Base-by-base conservation (phyloP, 2,329 filamentous ascomycete species). In the Coniochaeta ligniaria region DNA sequence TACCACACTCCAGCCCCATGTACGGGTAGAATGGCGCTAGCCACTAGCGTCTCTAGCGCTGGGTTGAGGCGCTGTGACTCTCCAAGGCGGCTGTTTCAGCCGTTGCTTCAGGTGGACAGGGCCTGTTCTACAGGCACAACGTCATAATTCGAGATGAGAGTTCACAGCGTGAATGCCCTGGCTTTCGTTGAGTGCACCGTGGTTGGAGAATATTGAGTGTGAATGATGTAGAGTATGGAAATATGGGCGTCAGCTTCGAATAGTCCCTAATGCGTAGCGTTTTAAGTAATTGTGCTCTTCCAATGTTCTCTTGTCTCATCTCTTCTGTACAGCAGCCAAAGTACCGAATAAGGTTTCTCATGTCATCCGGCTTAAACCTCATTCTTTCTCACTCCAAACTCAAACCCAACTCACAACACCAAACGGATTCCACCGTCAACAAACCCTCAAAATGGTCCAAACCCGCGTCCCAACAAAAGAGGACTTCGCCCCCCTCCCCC, bases 391-490 rank as follows among this genome's bases (percentile, higher is more conserved):
- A 24, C 22, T 17, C 24, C 20, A 24, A 22, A 22, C 16, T 47
- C 8, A 3, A 12, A 17, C 43, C 11, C 43, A 22, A 14, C 47
- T 52, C 14, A 4, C 2, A 14, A 22, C 22, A 4, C 16, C 26
- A 52, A 17, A 31, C 24, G 17, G 1, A 52, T 12, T 24, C 20
- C 20, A 22, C 4, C n/a, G 2, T 11, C n/a, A 24, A 47, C 3
- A 24, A 24, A 47, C 47, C 36, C 24, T 20, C 38, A 62, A 59
- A 22, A 82, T 76, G 74, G 73, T 79, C 33, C 77, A 79, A 6
- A 72, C 71, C 3, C 76, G 80, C 45, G 77, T 84, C 63, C 83
- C 82, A 7, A 78, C 77, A 24, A 70, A 73, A 9, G 73, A 74
- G 17, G 83, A 85, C 70, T 84, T 85, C 64, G 63, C 73, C 41